Evolutionary conservation across 78 protist species (phyloP), one percentile per base, ranked within the genome.

Genomic region (Dictyostelium discoideum): DNA sequence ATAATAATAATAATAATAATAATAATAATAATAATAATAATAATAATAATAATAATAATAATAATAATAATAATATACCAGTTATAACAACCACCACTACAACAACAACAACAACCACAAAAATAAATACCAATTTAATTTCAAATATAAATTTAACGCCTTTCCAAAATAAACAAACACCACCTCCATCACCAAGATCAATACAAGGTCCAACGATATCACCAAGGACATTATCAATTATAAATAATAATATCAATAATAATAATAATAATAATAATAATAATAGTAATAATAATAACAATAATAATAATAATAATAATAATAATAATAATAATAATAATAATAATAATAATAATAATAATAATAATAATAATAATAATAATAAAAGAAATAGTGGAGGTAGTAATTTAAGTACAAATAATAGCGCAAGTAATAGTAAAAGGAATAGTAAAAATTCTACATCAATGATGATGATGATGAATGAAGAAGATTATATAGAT

Each of bases 401-500:
- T 10, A 73, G 79, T 73, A 73, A 73, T 73, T 14, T 10, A 32
- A 73, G 79, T 73, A 73, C 32, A 73, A 73, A 29, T 73, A 73
- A 73, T 80, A 80, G 69, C 37, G 24, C 40, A 78, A 78, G n/a
- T 20, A 39, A 29, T 77, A 40, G 26, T 39, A 77, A 20, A 29
- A 77, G 40, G 14, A 77, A 20, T 77, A 77, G 40, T 39, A 77
- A 40, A 29, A 77, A 37, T 39, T 29, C 26, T 13, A 40, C 84
- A 78, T 18, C 57, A 44, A 29, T 42, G n/a, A 42, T 50, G 24
- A 79, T 26, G 54, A 48, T 16, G 60, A 26, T 44, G 46, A 84
- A 79, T 50, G 63, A 79, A 11, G 63, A 79, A 8, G 63, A 79
- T 44, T 22, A 79, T 79, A 79, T 44, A n/a, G 44, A 79, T 79